Percentiles rank a stretch among this genome's conserved stretches.
Evolutionary conservation across 192 early-diverging fungal genomes (phyloP).

Genomic region (Helicostylum pulchrum): DNA sequence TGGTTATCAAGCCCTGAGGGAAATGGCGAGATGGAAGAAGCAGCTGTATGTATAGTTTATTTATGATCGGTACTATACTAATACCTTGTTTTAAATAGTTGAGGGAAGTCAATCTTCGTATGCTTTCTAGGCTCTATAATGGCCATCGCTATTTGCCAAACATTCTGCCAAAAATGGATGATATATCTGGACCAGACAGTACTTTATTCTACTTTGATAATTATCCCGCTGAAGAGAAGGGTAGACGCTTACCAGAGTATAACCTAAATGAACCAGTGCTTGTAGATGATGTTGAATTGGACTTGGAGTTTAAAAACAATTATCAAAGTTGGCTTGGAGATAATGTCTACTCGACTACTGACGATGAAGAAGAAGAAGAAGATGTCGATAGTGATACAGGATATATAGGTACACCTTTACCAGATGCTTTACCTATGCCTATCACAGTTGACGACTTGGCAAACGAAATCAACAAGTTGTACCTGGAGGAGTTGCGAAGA

Average conservation of each 20-base stretch:
- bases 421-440: not conserved
- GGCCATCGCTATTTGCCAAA: conserved; percentile 38
- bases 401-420: conserved; percentile 17
- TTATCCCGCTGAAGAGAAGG: not conserved
- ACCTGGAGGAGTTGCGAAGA: conserved; percentile 15
- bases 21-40: conserved; percentile 37
- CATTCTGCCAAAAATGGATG: conserved; percentile 8
- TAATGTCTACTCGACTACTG: conserved; percentile 40
- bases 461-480: conserved; percentile 24
- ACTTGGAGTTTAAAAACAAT: conserved; percentile 57
- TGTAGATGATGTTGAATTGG: conserved; percentile 44
- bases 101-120: conserved; percentile 65
- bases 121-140: conserved; percentile 61
- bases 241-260: conserved; percentile 6
- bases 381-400: conserved; percentile 3
- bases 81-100: conserved; percentile 31
- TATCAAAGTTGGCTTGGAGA: conserved; percentile 68
- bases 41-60: conserved; percentile 1
- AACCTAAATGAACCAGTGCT: not conserved
- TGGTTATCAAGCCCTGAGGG: conserved; percentile 64
- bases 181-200: conserved; percentile 8
- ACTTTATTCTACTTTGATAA: not conserved
- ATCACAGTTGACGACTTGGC: conserved; percentile 6
- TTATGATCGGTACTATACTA: not conserved
- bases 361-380: conserved; percentile 7